Evolutionary conservation across 2,329 filamentous ascomycete genomes (phyloP).

Genomic region (Fonsecaea erecta): DNA sequence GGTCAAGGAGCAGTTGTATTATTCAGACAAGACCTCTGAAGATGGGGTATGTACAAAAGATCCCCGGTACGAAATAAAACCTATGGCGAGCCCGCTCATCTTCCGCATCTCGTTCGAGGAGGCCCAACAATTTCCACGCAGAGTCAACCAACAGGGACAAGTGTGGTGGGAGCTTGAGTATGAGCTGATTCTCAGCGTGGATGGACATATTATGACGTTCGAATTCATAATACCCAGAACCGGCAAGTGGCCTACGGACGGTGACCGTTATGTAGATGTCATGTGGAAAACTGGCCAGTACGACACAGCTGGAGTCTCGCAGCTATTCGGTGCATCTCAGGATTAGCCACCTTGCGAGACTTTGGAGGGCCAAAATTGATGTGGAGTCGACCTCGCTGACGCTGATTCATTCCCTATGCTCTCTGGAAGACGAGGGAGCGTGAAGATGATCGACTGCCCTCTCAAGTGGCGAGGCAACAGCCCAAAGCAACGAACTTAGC

Average conservation of each 20-base stretch:
- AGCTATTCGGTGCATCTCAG: neutral
- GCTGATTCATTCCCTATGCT: too few relatives aligned
- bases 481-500: too few relatives aligned
- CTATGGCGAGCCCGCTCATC: neutral
- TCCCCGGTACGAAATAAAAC: too few relatives aligned
- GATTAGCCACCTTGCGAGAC: neutral
- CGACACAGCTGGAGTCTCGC: neutral
- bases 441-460: too few relatives aligned
- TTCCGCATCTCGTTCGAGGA: neutral
- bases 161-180: conserved; percentile 5
- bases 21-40: neutral
- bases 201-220: conserved; percentile 10
- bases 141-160: too few relatives aligned
- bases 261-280: neutral
- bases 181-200: conserved; percentile 8
- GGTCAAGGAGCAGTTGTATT: conserved; percentile 2
- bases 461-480: too few relatives aligned
- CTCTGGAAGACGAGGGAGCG: too few relatives aligned
- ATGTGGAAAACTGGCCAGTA: neutral
- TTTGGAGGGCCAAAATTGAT: neutral
- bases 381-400: neutral
- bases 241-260: neutral
- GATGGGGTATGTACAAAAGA: neutral
- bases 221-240: conserved; percentile 10
- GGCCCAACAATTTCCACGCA: neutral